Conservation (phyloP, 305 asterid genomes). For the Solanum hybrid region DNA sequence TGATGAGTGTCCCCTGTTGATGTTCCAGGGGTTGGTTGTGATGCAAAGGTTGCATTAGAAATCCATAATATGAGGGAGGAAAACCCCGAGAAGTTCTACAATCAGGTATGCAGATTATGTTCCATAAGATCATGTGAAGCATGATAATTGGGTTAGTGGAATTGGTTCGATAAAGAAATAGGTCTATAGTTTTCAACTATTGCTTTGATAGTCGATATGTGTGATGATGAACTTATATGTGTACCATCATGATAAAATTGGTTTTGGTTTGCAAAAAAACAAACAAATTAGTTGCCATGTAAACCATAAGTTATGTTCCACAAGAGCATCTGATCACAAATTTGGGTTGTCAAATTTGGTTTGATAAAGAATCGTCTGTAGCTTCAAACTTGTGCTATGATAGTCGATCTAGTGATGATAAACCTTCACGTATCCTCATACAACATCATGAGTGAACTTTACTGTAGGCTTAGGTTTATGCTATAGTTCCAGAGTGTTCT, state of each 20-base stretch:
- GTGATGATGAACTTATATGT: background rate
- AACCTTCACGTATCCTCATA: background rate
- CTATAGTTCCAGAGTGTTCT: background rate
- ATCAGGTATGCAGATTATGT: constrained; percentile 49
- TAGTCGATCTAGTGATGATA: background rate
- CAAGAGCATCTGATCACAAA: background rate
- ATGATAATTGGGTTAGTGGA: background rate
- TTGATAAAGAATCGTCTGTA: background rate
- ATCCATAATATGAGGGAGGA: constrained; percentile 96
- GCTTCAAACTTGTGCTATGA: background rate
- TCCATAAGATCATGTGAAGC: background rate
- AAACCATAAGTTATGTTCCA: background rate
- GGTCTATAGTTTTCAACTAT: background rate
- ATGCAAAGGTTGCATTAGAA: constrained; percentile 98
- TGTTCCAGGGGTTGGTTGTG: constrained; percentile 87
- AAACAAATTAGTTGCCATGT: background rate
- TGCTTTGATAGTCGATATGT: background rate
- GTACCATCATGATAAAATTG: background rate
- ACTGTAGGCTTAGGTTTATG: background rate
- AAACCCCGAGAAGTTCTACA: constrained; percentile 97
- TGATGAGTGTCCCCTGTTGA: background rate
- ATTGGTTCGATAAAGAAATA: background rate
- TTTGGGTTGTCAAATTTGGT: background rate
- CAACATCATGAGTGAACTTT: background rate
- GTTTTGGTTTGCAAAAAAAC: background rate